Evolutionary conservation across 2,329 filamentous ascomycete species (phyloP), one percentile per base, ranked within the genome.

Genomic region (Colletotrichum liriopes): DNA sequence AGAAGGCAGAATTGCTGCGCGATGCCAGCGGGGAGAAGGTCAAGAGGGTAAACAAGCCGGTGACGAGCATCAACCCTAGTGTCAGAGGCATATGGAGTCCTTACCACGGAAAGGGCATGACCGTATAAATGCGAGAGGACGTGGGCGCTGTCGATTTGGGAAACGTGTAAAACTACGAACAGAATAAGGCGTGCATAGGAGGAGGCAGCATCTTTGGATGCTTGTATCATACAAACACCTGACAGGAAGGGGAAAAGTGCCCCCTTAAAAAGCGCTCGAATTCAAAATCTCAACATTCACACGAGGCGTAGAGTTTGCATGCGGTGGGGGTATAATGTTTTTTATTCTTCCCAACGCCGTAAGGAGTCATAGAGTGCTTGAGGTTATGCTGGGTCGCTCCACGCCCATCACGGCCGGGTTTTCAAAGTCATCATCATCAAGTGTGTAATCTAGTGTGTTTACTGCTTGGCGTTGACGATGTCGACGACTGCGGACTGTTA

Each of bases 1-100:
- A 94, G 79, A 98, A 98, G 87, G 91, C 89, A 0, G 88, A 93
- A 80, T 82, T 94, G 73, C 81, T 96, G 77, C 88, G 93, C 72
- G 91, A 94, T 80, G 90, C 92, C 29, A 95, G 88, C 76, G 94
- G 94, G 71, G 92, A 94, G 83, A 94, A 93, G 87, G 82, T 93
- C 78, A 90, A 85, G 84, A 86, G 82, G 77, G 85, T 87, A 71
- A 90, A 86, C 80, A 93, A 92, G 84, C 88, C 91, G 12, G 89
- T 93, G 62, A 86, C 84, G 74, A 92, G 90, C 81, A 87, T 88
- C 79, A 92, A 89, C 79, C 84, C 88, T 75, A 91, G 90, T 83
- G 91, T 93, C 64, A 88, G 91, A 85, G 91, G 91, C 75, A 84
- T 93, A 73, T 93, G 91, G 91, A 91, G 89, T 81, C 91, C 91